phyloP scores from a whole-genome alignment of 441 rosid species.

The Croton laevigatus region DNA sequence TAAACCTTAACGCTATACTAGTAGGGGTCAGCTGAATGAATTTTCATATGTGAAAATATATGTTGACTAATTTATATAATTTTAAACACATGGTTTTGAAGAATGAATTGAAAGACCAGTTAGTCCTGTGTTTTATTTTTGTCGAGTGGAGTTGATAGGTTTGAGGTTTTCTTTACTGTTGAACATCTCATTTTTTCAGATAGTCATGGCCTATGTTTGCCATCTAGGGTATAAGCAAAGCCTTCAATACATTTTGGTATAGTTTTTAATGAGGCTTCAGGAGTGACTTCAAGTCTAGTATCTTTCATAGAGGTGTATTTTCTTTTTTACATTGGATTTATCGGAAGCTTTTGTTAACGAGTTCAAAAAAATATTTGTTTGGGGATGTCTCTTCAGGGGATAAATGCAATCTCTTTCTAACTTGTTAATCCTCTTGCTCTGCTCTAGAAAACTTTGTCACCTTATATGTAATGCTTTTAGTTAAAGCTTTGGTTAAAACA shows the following conservation, averaged over 20 bases:
- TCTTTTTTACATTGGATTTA: background rate
- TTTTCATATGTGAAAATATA: background rate
- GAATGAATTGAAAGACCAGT: background rate
- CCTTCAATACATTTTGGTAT: background rate
- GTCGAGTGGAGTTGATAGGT: background rate
- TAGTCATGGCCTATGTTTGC: background rate
- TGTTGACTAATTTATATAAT: background rate
- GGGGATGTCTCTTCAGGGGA: background rate
- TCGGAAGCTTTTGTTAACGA: background rate
- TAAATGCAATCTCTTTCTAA: background rate
- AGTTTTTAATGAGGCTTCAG: background rate
- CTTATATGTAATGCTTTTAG: background rate
- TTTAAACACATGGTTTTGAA: background rate
- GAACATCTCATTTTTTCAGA: background rate
- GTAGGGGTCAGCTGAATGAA: background rate
- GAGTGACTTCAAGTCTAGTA: no score
- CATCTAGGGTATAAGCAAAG: background rate
- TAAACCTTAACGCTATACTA: no score
- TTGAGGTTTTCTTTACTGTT: background rate
- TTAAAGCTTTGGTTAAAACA: background rate
- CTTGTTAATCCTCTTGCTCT: background rate
- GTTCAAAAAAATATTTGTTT: background rate
- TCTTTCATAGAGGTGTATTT: background rate
- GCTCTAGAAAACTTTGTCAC: background rate
- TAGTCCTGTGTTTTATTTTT: background rate